Evolutionary conservation across 2,329 filamentous ascomycete genomes (phyloP), one percentile per base, ranked within the genome.

Genomic region (Truncatella angustata): DNA sequence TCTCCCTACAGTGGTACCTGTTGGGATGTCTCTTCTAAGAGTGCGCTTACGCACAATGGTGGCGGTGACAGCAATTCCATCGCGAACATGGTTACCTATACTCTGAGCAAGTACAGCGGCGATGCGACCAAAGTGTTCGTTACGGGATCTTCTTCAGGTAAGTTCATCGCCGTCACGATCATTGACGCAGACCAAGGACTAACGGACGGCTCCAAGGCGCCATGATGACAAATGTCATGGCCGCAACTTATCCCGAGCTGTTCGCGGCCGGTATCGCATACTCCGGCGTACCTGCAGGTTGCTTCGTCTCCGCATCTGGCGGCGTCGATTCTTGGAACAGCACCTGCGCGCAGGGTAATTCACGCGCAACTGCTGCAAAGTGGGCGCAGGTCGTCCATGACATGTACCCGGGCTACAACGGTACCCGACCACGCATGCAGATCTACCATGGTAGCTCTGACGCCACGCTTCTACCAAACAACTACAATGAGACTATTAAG

Each of bases 21-120:
- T 65, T 84, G 80, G 80, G 81, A 84, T 56, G 80, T 83, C 4
- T 75, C 74, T 5, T 78, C 73, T n/a, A 66, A 69, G 32, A 46
- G 52, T 7, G 73, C 75, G 1, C 58, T 71, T 30, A 59, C 58
- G 5, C 64, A 67, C 53, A 52, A 63, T 3, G 69, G 69, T 46
- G 66, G 68, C 1, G 69, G 66, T 20, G 69, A 72, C 55, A 62
- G 61, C 21, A 63, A 70, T 53, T 68, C 68, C 36, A 70, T 72
- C 54, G 66, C 69, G 11, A 70, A 71, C 58, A 71, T 71, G 69
- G 65, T 70, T 49, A 35, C 56, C 30, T 67, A 66, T 50, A 66
- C 63, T 5, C 57, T 70, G 24, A 58, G 59, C 47, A 52, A 63
- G 53, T 70, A 70, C 58, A 55, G 58, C 26, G 62, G 52, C 14